phyloP scores from a whole-genome alignment of 2,329 filamentous ascomycete genomes.

The Diplodia intermedia region DNA sequence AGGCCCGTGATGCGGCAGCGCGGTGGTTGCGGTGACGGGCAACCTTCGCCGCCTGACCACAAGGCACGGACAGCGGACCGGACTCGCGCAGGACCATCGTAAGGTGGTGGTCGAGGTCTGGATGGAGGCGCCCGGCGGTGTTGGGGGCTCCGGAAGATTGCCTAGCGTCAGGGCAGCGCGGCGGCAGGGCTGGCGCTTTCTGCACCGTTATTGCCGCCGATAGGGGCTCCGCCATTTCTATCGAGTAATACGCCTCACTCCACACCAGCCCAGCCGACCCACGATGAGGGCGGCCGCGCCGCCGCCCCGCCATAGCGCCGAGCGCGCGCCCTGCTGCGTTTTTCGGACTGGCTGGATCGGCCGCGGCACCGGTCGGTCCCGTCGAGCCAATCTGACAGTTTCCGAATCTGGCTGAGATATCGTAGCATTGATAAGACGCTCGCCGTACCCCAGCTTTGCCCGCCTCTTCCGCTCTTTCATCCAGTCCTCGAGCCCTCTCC shows the following conservation, averaged over 20 bases:
- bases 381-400: constrained; percentile 22
- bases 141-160: constrained; percentile 19
- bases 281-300: constrained; percentile 18
- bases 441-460: constrained; percentile 26
- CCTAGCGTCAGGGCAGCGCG: constrained; percentile 15
- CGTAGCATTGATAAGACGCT: constrained; percentile 30
- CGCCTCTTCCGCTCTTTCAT: constrained; percentile 7
- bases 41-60: background rate
- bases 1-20: constrained; percentile 7
- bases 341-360: constrained; percentile 1
- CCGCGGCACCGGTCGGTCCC: constrained; percentile 29
- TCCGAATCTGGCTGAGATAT: constrained; percentile 28
- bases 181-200: constrained; percentile 3
- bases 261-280: constrained; percentile 17
- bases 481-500: constrained; percentile 1
- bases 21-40: background rate
- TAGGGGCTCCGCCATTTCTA: constrained; percentile 28
- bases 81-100: background rate
- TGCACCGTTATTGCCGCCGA: constrained; percentile 7
- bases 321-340: background rate
- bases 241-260: constrained; percentile 31
- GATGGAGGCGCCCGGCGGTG: background rate
- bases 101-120: background rate
- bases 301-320: constrained; percentile 23
- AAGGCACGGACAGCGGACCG: background rate